Evolutionary conservation across 1,284 basidiomycete genomes (phyloP), one percentile per base, ranked within the genome.

Genomic region (Ustilago trichophora): DNA sequence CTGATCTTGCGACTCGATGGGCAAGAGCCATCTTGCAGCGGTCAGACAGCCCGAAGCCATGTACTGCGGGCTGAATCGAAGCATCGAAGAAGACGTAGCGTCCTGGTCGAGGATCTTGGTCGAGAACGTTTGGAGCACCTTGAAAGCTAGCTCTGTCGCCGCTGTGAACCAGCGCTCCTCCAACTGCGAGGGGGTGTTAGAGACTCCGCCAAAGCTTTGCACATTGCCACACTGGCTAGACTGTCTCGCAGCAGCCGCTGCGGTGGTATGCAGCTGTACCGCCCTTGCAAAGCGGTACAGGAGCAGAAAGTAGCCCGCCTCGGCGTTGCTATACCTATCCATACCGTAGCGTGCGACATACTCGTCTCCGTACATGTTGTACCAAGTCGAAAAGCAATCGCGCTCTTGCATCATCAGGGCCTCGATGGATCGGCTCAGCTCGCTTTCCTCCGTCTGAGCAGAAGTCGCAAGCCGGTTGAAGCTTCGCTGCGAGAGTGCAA

Each of bases 21-120:
- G 15, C 3, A 58, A 29, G 4, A 65, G 33, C 62, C 62, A 65
- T 9, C 55, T 41, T 1, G 55, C 62, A 3, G 51, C 55, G 2
- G 45, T 27, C 2, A 58, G 46, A 26, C 62, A 58, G 7, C 40
- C 55, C 3, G 46, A 41, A 11, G 37, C 54, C 62, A 65, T 55
- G 43, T 50, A 65, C 38, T 54, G 55, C 24, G 62, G 45, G 22
- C 62, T 65, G 22, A 65, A 32, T 9, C 62, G 55, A 25, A 58
- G 38, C 44, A 55, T 36, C n/a, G 50, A 60, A 2, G 45, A 48
- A n/a, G 40, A 48, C 2, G 50, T 35, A 2, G 37, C 33, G 16
- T 65, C 62, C 18, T 54, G 50, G 3, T 54, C 55, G 21, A 65
- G 36, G 3, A 65, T 24, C 27, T 62, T 62, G 35, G 4, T 37